Base-by-base conservation (phyloP, 2,329 filamentous ascomycete species). In the Purpureocillium takamizusanense region DNA sequence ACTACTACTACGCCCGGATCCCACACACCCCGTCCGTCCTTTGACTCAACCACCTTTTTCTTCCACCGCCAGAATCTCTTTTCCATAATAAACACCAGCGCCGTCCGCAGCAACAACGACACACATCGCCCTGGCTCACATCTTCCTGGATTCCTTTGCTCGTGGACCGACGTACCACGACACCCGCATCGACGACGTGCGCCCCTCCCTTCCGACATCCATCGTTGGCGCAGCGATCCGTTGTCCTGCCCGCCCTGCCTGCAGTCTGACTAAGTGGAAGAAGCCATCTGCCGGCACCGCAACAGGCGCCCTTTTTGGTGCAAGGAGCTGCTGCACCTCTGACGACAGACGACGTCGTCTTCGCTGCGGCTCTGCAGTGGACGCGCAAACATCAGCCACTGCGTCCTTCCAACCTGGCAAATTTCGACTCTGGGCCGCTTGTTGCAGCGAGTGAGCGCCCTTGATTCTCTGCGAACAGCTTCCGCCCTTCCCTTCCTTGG, bases 301-400 rank as follows among this genome's bases (percentile, higher is more conserved):
- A 30, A 30, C 30, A 30, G 7, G 14, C 17, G 18, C 10, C 4
- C 15, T 23, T n/a, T 18, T 13, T 33, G 37, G 37, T 32, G 33
- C 21, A 10, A 25, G 21, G 6, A 25, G 21, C 21, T 25, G 21
- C 21, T 25, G 31, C 25, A 29, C 31, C 37, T 33, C 21, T 25
- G 21, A 25, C 21, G 21, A 25, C 21, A 25, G 21, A 25, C n/a
- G n/a, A n/a, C 21, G 10, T 25, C 21, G 5, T 27, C 18, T 34
- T 14, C 15, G 31, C 27, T 33, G 37, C 37, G 37, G 37, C 37
- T 38, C 37, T 38, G 37, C 37, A 31, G 37, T 31, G 25, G 31
- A 23, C 21, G 21, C 21, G 21, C 21, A 5, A 25, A 25, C 5
- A 10, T 10, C 21, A 25, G 21, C 21, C 21, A 25, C 21, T 6